Evolutionary conservation across 257 asterid genomes (phyloP).

Genomic region (Solanum dulcamara): DNA sequence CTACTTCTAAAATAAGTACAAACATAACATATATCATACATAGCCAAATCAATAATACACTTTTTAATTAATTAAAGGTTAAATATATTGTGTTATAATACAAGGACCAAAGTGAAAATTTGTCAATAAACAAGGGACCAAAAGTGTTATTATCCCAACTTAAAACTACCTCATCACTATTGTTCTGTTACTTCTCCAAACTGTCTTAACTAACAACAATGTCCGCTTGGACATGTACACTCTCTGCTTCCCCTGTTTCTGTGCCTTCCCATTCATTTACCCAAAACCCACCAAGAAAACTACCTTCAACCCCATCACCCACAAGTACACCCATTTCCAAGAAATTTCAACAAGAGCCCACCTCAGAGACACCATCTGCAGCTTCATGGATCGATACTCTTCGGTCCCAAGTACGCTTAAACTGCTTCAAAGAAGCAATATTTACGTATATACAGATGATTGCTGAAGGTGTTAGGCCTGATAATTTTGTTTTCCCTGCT

Average conservation of each 20-base stretch:
- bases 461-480: constrained; percentile 49
- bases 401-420: constrained; percentile 49
- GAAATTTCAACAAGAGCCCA: constrained; percentile 11
- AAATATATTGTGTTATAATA: not conserved
- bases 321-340: not conserved
- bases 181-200: not conserved
- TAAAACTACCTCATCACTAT: not conserved
- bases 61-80: not conserved
- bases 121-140: not conserved
- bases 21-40: no score
- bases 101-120: not conserved
- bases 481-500: constrained; percentile 68
- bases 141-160: not conserved
- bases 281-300: not conserved
- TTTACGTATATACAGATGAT: constrained; percentile 52
- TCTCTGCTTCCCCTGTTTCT: constrained; percentile 7
- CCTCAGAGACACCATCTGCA: constrained; percentile 23
- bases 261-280: constrained; percentile 6
- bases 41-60: not conserved
- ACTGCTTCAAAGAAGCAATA: constrained; percentile 49
- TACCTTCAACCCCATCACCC: not conserved
- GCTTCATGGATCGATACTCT: constrained; percentile 53
- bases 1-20: not conserved
- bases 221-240: constrained; percentile 21
- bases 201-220: constrained; percentile 17